Evolutionary conservation across 1,139 yeast species (phyloP).

Genomic region (Kluyveromyces sp.): DNA sequence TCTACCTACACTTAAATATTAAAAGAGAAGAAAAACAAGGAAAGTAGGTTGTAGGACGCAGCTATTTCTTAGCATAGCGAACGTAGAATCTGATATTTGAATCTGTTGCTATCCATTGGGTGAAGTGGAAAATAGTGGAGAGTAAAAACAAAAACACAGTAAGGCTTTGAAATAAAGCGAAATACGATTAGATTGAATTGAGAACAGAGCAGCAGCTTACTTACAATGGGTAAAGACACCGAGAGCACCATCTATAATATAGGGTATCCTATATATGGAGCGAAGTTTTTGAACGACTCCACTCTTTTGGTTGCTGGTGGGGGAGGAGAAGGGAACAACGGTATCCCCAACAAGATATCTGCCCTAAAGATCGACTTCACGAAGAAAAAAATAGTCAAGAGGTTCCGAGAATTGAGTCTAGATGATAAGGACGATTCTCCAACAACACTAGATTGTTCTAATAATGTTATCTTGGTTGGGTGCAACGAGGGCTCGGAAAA

Average conservation of each 20-base stretch:
- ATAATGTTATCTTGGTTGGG: constrained; percentile 55
- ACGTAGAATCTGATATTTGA: too few relatives aligned
- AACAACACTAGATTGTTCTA: constrained; percentile 53
- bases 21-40: too few relatives aligned
- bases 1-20: too few relatives aligned
- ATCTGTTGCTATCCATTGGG: too few relatives aligned
- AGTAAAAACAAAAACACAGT: too few relatives aligned
- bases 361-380: constrained; percentile 53
- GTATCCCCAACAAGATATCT: constrained; percentile 80
- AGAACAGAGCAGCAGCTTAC: not conserved
- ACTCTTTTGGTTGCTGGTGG: constrained; percentile 80
- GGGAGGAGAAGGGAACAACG: constrained; percentile 89
- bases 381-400: constrained; percentile 46
- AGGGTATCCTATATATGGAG: constrained; percentile 79
- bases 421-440: constrained; percentile 68
- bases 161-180: too few relatives aligned
- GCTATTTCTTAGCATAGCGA: too few relatives aligned
- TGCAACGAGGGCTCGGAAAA: constrained; percentile 59
- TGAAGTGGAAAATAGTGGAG: too few relatives aligned
- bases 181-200: too few relatives aligned
- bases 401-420: constrained; percentile 55
- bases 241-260: constrained; percentile 36
- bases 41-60: too few relatives aligned
- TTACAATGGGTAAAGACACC: constrained; percentile 24
- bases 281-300: constrained; percentile 56